Evolutionary conservation across 2,329 filamentous ascomycete genomes (phyloP).

Genomic region (Phoma sp.): DNA sequence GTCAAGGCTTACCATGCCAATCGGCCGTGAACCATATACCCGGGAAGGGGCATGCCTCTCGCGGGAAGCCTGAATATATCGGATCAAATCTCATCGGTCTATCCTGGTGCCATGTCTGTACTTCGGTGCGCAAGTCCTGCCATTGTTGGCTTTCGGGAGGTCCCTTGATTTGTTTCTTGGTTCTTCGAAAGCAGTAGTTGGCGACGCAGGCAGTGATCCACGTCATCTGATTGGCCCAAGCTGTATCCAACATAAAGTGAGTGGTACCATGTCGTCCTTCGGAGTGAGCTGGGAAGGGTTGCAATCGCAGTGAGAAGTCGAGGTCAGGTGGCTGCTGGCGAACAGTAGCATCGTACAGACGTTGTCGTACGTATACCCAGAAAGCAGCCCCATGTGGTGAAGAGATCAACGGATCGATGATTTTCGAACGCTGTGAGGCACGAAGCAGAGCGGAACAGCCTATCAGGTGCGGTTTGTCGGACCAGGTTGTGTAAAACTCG

Average conservation of each 20-base stretch:
- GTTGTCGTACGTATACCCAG: slow-evolving; percentile 44
- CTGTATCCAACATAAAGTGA: slow-evolving; percentile 36
- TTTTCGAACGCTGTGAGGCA: slow-evolving; percentile 29
- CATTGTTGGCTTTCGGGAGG: too few species aligned
- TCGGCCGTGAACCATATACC: slow-evolving; percentile 26
- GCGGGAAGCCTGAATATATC: slow-evolving; percentile 34
- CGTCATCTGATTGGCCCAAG: slow-evolving; percentile 41
- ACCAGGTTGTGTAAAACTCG: slow-evolving; percentile 27
- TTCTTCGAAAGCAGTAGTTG: slow-evolving; percentile 44
- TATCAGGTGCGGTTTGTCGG: slow-evolving; percentile 38
- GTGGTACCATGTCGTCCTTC: slow-evolving; percentile 29
- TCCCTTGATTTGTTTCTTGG: too few species aligned
- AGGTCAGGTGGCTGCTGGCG: slow-evolving; percentile 41
- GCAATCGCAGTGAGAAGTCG: slow-evolving; percentile 35
- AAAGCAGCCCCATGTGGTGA: slow-evolving; percentile 43
- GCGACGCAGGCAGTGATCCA: slow-evolving; percentile 39
- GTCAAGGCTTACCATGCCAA: slow-evolving; percentile 43
- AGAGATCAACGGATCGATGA: slow-evolving; percentile 38
- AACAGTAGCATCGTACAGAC: slow-evolving; percentile 41
- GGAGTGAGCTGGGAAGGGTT: slow-evolving; percentile 25
- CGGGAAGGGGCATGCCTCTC: slow-evolving; percentile 16
- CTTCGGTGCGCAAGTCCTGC: slow-evolving; percentile 35
- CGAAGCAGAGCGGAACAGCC: slow-evolving; percentile 43
- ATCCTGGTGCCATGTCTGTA: too few species aligned
- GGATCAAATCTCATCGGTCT: too few species aligned